Conservation (phyloP, 495 filamentous ascomycete genomes). For the Trichoderma erinaceum region DNA sequence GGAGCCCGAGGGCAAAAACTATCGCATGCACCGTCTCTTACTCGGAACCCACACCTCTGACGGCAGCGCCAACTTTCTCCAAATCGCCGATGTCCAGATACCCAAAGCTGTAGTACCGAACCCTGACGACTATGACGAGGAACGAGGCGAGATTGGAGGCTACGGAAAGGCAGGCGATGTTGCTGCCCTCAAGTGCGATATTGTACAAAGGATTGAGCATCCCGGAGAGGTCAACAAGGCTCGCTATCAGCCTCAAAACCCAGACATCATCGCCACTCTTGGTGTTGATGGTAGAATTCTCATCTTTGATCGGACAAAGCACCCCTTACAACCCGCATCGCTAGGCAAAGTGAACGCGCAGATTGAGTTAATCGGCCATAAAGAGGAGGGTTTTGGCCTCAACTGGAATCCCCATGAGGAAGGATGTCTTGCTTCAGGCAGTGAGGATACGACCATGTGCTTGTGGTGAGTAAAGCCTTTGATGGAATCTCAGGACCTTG, state of each 20-base stretch:
- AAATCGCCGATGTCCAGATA: conserved; percentile 87
- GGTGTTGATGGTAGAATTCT: conserved; percentile 79
- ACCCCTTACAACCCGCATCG: conserved; percentile 60
- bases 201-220: conserved; percentile 94
- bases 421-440: conserved; percentile 81
- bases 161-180: conserved; percentile 61
- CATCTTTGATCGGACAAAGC: conserved; percentile 95
- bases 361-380: conserved; percentile 80
- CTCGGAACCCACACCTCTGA: conserved; percentile 93
- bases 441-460: conserved; percentile 82
- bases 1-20: conserved; percentile 74
- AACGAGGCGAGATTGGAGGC: conserved; percentile 86
- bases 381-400: conserved; percentile 87
- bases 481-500: not conserved
- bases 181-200: conserved; percentile 70
- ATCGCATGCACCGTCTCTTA: conserved; percentile 82
- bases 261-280: conserved; percentile 93
- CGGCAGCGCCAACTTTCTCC: conserved; percentile 83
- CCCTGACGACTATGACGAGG: conserved; percentile 78
- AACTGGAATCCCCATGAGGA: conserved; percentile 82
- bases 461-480: conserved; percentile 60
- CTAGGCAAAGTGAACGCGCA: conserved; percentile 64
- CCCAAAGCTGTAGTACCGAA: conserved; percentile 71
- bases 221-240: conserved; percentile 98
- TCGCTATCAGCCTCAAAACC: conserved; percentile 94